Percentiles rank a stretch among this genome's conserved stretches.
Evolutionary conservation across 208 protist genomes (phyloP).

Genomic region (Perkinsela sp.): DNA sequence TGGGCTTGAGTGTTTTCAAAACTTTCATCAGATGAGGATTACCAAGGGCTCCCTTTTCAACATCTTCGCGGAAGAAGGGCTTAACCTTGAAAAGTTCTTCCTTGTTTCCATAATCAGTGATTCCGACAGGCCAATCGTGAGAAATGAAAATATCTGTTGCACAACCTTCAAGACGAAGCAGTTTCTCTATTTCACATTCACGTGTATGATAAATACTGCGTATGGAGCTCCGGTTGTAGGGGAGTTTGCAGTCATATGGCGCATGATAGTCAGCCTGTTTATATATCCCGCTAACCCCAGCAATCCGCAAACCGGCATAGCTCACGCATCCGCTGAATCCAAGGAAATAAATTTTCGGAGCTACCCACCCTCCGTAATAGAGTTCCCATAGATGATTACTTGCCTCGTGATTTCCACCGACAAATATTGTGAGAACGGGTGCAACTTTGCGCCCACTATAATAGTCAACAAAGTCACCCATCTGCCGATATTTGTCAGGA

Average conservation of each 20-base stretch:
- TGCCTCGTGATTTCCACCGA: constrained; percentile 96
- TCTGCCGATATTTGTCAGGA: constrained; percentile 68
- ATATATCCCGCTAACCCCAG: constrained; percentile 57
- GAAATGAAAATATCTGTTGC: constrained; percentile 40
- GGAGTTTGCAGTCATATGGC: constrained; percentile 21
- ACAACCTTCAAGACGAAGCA: constrained; percentile 13
- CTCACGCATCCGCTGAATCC: constrained; percentile 69
- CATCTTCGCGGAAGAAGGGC: constrained; percentile 50
- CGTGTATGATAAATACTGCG: constrained; percentile 53
- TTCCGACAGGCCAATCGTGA: constrained; percentile 64
- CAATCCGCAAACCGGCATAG: constrained; percentile 38
- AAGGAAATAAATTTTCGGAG: constrained; percentile 93
- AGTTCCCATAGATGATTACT: constrained; percentile 74
- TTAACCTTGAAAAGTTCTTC: constrained; percentile 36
- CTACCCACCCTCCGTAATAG: constrained; percentile 79
- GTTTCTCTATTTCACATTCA: constrained; percentile 42
- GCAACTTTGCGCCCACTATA: constrained; percentile 42
- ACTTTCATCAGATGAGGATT: constrained; percentile 41
- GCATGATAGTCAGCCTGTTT: constrained; percentile 35
- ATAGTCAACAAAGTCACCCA: constrained; percentile 85
- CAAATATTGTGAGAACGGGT: constrained; percentile 88
- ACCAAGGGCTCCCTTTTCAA: constrained; percentile 25
- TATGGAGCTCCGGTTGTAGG: constrained; percentile 20
- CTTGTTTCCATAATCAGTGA: constrained; percentile 48
- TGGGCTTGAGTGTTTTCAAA: constrained; percentile 16